phyloP scores from a whole-genome alignment of 176 grass and related monocot genomes.

The Puccinellia tenuiflora region DNA sequence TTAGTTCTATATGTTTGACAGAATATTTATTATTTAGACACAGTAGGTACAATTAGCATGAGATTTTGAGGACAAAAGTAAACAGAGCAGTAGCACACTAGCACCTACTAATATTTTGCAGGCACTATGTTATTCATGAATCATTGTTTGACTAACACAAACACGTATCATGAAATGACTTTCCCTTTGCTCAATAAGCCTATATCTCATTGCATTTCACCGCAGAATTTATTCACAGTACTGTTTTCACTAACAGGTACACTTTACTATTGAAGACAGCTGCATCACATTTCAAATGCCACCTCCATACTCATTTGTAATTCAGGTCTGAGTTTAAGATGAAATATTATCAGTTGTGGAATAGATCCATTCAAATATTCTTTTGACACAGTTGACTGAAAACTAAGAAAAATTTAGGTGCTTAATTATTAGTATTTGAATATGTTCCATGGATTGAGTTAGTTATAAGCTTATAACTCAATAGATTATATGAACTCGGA shows the following conservation, averaged over 20 bases:
- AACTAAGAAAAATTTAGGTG: neutral
- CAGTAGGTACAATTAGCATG: neutral
- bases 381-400: neutral
- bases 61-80: neutral
- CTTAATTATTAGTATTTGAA: no score
- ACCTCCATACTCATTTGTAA: conserved; percentile 55
- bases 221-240: neutral
- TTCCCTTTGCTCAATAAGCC: neutral
- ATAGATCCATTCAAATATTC: neutral
- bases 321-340: conserved; percentile 40
- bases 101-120: neutral
- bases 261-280: conserved; percentile 33
- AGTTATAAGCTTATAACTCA: no score
- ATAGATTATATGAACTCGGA: no score
- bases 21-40: neutral
- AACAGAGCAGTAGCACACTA: neutral
- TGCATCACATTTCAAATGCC: conserved; percentile 53
- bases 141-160: neutral
- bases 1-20: neutral
- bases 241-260: conserved; percentile 32
- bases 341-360: neutral
- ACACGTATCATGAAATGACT: neutral
- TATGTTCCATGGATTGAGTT: no score
- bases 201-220: neutral
- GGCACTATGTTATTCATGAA: neutral